Evolutionary conservation across 805 yeast species (phyloP).

Genomic region (Candida suzukii): DNA sequence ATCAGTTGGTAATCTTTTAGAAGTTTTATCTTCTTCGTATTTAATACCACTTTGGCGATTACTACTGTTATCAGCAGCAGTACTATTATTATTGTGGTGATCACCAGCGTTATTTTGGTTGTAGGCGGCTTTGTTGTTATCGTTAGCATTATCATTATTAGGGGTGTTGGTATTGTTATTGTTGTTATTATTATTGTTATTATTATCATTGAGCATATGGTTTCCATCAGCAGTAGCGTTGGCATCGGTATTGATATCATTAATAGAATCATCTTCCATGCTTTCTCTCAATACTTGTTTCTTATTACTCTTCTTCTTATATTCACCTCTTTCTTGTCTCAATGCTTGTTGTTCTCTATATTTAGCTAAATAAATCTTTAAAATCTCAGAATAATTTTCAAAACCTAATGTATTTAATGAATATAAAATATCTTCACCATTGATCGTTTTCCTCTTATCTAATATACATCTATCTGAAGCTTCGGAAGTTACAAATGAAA

Average conservation of each 20-base stretch:
- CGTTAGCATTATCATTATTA: too few relatives aligned
- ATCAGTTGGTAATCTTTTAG: constrained; percentile 3
- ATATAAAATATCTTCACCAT: constrained; percentile 61
- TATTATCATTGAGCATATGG: too few relatives aligned
- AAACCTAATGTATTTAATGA: constrained; percentile 62
- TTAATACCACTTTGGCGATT: not conserved
- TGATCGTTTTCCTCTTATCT: constrained; percentile 63
- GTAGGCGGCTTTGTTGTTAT: too few relatives aligned
- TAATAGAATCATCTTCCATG: not conserved
- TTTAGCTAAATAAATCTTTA: constrained; percentile 61
- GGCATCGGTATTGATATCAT: constrained; percentile 1
- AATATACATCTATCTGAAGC: constrained; percentile 55
- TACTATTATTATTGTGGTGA: too few relatives aligned
- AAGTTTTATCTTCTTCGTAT: not conserved
- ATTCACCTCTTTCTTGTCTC: constrained; percentile 59
- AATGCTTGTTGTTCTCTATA: constrained; percentile 70
- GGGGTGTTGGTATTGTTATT: too few relatives aligned
- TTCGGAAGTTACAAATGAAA: constrained; percentile 61
- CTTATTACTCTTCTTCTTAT: constrained; percentile 21
- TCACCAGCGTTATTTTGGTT: too few relatives aligned
- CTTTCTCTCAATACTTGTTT: not conserved
- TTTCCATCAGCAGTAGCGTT: constrained; percentile 8
- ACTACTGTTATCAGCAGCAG: constrained; percentile 1
- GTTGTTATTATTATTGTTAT: too few relatives aligned
- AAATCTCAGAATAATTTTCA: constrained; percentile 63